phyloP scores from a whole-genome alignment of 2,329 filamentous ascomycete species.

The Colletotrichum filicis region DNA sequence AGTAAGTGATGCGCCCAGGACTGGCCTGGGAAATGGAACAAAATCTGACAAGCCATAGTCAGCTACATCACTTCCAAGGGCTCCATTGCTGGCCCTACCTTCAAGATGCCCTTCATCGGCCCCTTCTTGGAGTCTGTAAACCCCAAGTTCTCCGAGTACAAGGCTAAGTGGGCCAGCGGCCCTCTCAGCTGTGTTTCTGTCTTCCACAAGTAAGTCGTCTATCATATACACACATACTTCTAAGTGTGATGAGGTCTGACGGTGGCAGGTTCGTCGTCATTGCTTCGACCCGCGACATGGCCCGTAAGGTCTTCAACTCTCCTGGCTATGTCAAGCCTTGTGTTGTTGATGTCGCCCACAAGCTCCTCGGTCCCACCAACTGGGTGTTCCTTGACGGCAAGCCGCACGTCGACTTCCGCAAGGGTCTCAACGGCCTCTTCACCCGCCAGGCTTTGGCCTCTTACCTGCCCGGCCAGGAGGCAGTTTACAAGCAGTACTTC shows the following conservation, averaged over 20 bases:
- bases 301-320: constrained; percentile 96
- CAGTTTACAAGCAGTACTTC: constrained; percentile 91
- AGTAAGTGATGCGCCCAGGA: constrained; percentile 64
- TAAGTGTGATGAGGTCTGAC: constrained; percentile 20
- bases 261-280: constrained; percentile 89
- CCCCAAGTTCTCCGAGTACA: constrained; percentile 91
- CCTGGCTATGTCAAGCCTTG: constrained; percentile 93
- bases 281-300: constrained; percentile 92
- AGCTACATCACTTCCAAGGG: constrained; percentile 82
- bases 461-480: constrained; percentile 93
- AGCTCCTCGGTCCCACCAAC: constrained; percentile 90
- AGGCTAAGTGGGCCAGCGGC: constrained; percentile 91
- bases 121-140: constrained; percentile 93
- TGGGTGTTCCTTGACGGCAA: constrained; percentile 99
- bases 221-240: not conserved
- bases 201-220: constrained; percentile 82
- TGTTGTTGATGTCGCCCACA: constrained; percentile 93
- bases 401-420: constrained; percentile 95
- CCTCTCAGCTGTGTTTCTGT: constrained; percentile 96
- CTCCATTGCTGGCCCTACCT: constrained; percentile 77
- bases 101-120: constrained; percentile 90
- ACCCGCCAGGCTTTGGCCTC: constrained; percentile 87
- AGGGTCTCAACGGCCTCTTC: constrained; percentile 94
- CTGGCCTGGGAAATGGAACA: not conserved
- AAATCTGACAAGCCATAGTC: constrained; percentile 59